These are phyloP conservation scores for Cyphellophora europaea DNA, from an alignment of 2,329 filamentous ascomycete genomes.

Conservation along the genomic window DNA sequence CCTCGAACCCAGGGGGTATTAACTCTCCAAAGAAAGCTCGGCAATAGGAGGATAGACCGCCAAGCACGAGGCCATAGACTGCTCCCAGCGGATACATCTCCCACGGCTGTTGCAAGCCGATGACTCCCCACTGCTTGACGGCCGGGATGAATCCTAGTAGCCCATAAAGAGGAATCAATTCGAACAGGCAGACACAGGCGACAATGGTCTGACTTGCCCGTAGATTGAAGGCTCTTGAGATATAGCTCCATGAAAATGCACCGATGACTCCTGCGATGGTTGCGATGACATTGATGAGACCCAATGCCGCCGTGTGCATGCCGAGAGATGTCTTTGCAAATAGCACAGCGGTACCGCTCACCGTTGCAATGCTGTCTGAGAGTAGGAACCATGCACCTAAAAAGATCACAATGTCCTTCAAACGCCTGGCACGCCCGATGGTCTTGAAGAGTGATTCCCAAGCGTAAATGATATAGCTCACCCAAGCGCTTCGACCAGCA, in stretches of 20 bases:
- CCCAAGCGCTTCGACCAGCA: slow-evolving; percentile 40
- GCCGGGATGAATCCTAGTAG: slow-evolving; percentile 79
- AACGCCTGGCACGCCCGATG: slow-evolving; percentile 59
- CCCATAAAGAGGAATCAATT: slow-evolving; percentile 86
- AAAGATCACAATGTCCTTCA: slow-evolving; percentile 77
- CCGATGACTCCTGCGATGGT: slow-evolving; percentile 76
- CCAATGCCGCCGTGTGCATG: slow-evolving; percentile 81
- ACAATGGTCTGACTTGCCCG: slow-evolving; percentile 81
- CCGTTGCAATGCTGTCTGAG: slow-evolving; percentile 88
- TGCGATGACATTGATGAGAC: slow-evolving; percentile 87
- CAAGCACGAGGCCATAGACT: slow-evolving; percentile 86
- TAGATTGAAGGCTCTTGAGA: slow-evolving; percentile 62
- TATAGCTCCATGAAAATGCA: slow-evolving; percentile 78
- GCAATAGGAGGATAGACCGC: slow-evolving; percentile 87
- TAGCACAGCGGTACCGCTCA: slow-evolving; percentile 88
- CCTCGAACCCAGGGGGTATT: slow-evolving; percentile 88
- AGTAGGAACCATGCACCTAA: slow-evolving; percentile 89
- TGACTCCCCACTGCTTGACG: slow-evolving; percentile 61
- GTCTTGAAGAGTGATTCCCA: slow-evolving; percentile 84
- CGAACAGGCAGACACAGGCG: slow-evolving; percentile 82
- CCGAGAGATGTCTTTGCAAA: slow-evolving; percentile 89
- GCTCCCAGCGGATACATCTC: slow-evolving; percentile 92
- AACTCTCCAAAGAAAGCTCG: slow-evolving; percentile 86
- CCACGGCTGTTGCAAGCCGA: slow-evolving; percentile 87
- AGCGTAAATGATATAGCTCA: slow-evolving; percentile 68